A percentile compares a stretch with the other conserved stretches of the same genome.
These are phyloP conservation scores for Dendrocalamus sinicus DNA, from an alignment of 176 grass and related monocot genomes.

Conservation along the genomic window DNA sequence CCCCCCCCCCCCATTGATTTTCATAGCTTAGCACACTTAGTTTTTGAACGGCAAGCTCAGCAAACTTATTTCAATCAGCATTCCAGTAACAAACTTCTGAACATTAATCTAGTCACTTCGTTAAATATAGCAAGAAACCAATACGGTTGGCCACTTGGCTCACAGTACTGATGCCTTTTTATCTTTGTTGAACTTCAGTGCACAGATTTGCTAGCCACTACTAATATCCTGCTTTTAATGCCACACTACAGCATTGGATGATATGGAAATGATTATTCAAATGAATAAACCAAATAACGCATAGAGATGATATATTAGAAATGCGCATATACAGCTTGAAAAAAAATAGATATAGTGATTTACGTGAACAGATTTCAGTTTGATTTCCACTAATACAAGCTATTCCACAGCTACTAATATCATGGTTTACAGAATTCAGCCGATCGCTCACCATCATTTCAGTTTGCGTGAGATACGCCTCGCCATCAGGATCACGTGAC, in stretches of 20 bases:
- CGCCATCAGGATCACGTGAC: constrained; percentile 90
- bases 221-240: background rate
- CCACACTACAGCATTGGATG: constrained; percentile 1
- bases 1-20: background rate
- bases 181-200: background rate
- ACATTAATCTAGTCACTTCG: constrained; percentile 12
- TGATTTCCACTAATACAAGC: background rate
- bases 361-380: constrained; percentile 5
- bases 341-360: constrained; percentile 17
- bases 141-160: background rate
- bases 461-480: constrained; percentile 86
- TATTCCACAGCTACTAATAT: background rate
- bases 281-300: constrained; percentile 22
- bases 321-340: background rate
- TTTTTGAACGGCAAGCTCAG: background rate
- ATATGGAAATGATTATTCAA: background rate
- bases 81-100: constrained; percentile 5
- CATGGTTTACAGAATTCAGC: constrained; percentile 15
- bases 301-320: constrained; percentile 1
- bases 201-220: background rate
- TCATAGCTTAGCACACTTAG: constrained; percentile 20
- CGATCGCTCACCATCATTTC: constrained; percentile 75
- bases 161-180: background rate
- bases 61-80: constrained; percentile 30
- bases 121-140: constrained; percentile 27